These are phyloP conservation scores for Thalassiosira delicatula DNA, from an alignment of 352 stramenopile species.

Conservation along the genomic window DNA sequence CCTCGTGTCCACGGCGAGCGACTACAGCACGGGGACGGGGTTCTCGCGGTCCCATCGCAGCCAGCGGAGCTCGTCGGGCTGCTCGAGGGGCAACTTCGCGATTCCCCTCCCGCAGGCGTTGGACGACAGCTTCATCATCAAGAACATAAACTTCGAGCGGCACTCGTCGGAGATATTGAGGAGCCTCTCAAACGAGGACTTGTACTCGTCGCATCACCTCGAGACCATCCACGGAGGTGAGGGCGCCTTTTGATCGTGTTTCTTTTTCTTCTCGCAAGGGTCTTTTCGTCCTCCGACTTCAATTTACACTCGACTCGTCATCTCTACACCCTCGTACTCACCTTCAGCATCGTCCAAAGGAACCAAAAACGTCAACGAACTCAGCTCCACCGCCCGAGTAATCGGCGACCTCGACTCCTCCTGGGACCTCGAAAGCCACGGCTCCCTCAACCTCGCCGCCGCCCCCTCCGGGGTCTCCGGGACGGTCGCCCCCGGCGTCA, in stretches of 20 bases:
- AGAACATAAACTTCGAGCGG: constrained; percentile 57
- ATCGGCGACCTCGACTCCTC: constrained; percentile 43
- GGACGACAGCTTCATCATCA: constrained; percentile 62
- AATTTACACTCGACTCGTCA: too few relatives aligned
- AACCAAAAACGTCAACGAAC: constrained; percentile 28
- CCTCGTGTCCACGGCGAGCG: too few relatives aligned
- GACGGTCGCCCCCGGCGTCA: too few relatives aligned
- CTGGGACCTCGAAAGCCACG: constrained; percentile 57
- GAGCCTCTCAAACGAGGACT: constrained; percentile 60
- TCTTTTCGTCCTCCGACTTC: background rate
- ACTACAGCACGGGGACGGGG: too few relatives aligned
- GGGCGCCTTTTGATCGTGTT: background rate
- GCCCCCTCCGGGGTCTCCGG: too few relatives aligned
- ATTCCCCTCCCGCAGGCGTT: constrained; percentile 23
- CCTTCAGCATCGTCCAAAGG: constrained; percentile 10
- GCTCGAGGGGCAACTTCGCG: too few relatives aligned
- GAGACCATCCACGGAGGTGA: constrained; percentile 53
- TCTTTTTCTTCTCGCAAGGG: too few relatives aligned
- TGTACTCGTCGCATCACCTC: constrained; percentile 53
- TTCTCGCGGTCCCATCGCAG: too few relatives aligned
- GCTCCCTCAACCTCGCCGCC: too few relatives aligned
- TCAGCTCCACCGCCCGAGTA: constrained; percentile 39
- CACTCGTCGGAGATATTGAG: constrained; percentile 58
- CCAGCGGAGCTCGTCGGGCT: too few relatives aligned
- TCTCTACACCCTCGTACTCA: too few relatives aligned